A percentile compares a stretch with the other conserved stretches of the same genome.
Evolutionary conservation across 768 basidiomycete species (phyloP).

Genomic region (Boletellus emodensis): DNA sequence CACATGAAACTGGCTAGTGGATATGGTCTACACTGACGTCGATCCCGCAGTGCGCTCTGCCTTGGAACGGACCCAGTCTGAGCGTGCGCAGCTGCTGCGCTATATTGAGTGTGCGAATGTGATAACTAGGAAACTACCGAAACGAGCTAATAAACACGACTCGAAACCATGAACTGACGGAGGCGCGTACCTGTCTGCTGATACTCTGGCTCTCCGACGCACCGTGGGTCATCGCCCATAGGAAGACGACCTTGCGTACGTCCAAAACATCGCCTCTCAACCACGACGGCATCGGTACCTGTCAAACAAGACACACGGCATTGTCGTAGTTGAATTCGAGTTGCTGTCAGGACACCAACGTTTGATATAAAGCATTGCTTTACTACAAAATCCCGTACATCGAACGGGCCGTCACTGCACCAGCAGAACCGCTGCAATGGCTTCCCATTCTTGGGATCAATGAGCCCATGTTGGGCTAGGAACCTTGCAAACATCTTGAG

Average conservation of each 20-base stretch:
- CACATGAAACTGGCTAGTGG: not conserved
- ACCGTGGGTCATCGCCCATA: constrained; percentile 32
- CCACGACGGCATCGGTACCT: constrained; percentile 72
- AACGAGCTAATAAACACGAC: too few species aligned
- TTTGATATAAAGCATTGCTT: constrained; percentile 89
- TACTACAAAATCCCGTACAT: constrained; percentile 79
- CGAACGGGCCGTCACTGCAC: constrained; percentile 83
- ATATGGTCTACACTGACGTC: constrained; percentile 60
- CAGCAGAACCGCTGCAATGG: constrained; percentile 66
- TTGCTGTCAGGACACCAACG: constrained; percentile 36
- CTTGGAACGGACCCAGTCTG: constrained; percentile 69
- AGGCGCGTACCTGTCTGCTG: constrained; percentile 16
- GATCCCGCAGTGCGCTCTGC: constrained; percentile 83
- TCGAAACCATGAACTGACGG: not conserved
- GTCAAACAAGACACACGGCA: constrained; percentile 13
- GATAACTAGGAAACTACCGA: constrained; percentile 1
- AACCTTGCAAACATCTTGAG: constrained; percentile 61
- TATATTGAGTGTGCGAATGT: constrained; percentile 53
- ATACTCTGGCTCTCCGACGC: constrained; percentile 6
- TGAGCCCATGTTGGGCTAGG: constrained; percentile 65
- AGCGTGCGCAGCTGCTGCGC: constrained; percentile 72
- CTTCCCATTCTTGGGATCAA: constrained; percentile 54
- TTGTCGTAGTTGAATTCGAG: constrained; percentile 6
- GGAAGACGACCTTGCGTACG: constrained; percentile 56
- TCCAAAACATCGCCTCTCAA: constrained; percentile 71